phyloP scores from a whole-genome alignment of 2,329 filamentous ascomycete species.

The Colletotrichum somersetense region DNA sequence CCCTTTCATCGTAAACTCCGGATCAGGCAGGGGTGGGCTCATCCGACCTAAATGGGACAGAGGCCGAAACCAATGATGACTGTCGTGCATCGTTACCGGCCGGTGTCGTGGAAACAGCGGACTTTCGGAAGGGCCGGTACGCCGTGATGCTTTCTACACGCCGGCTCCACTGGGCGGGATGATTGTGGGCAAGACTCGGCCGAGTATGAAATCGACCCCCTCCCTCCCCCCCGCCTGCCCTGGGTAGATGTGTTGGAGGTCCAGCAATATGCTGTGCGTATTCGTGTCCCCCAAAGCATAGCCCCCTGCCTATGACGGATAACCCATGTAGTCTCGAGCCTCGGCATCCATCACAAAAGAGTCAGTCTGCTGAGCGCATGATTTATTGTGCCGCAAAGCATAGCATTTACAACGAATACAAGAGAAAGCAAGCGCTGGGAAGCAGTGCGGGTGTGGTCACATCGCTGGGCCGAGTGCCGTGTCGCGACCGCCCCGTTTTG shows the following conservation, averaged over 20 bases:
- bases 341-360: neutral
- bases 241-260: neutral
- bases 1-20: neutral
- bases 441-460: neutral
- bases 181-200: conserved; percentile 6
- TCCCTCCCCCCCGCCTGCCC: too few species aligned
- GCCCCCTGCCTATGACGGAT: conserved; percentile 5
- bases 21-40: conserved; percentile 4
- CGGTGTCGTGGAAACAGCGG: conserved; percentile 32
- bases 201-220: conserved; percentile 18
- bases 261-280: conserved; percentile 5
- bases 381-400: neutral
- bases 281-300: conserved; percentile 27
- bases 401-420: neutral
- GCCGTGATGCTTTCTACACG: neutral
- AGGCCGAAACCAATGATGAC: conserved; percentile 25
- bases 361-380: neutral
- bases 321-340: neutral
- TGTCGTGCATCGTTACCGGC: conserved; percentile 21
- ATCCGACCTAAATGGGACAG: conserved; percentile 9
- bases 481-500: neutral
- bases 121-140: conserved; percentile 24
- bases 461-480: too few species aligned
- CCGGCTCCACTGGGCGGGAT: conserved; percentile 20
- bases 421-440: neutral